Evolutionary conservation across 1,284 basidiomycete genomes (phyloP).

Genomic region (Anthracocystis panici-leucophaei): DNA sequence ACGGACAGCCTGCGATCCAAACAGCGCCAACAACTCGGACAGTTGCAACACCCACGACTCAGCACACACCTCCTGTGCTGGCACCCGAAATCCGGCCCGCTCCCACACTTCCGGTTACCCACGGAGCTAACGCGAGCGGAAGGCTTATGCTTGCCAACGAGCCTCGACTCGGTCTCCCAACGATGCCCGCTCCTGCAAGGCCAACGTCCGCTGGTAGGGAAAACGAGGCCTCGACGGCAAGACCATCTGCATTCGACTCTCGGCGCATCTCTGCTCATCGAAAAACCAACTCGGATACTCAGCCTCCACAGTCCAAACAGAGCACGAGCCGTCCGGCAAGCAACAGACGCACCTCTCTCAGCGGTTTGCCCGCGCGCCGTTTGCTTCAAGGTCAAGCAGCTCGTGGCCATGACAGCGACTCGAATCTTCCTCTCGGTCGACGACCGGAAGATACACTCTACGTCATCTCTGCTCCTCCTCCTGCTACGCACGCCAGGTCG

Average conservation of each 20-base stretch:
- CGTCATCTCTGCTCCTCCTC: constrained; percentile 44
- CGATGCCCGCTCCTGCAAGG: constrained; percentile 1
- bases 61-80: not conserved
- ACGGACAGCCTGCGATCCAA: not conserved
- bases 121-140: constrained; percentile 4
- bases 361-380: constrained; percentile 7
- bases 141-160: constrained; percentile 37
- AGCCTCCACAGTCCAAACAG: not conserved
- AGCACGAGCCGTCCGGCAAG: not conserved
- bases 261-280: constrained; percentile 23
- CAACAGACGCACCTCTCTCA: constrained; percentile 3
- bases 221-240: not conserved
- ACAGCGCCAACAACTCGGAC: not conserved
- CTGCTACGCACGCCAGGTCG: constrained; percentile 4
- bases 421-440: constrained; percentile 35
- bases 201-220: not conserved
- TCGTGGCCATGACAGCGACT: constrained; percentile 32
- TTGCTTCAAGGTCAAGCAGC: constrained; percentile 10
- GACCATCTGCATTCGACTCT: not conserved
- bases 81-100: not conserved
- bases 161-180: constrained; percentile 34
- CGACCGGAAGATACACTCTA: constrained; percentile 48
- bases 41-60: not conserved
- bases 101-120: not conserved
- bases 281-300: constrained; percentile 36